Evolutionary conservation across 352 stramenopile species (phyloP).

Genomic region (Pythium biforme): DNA sequence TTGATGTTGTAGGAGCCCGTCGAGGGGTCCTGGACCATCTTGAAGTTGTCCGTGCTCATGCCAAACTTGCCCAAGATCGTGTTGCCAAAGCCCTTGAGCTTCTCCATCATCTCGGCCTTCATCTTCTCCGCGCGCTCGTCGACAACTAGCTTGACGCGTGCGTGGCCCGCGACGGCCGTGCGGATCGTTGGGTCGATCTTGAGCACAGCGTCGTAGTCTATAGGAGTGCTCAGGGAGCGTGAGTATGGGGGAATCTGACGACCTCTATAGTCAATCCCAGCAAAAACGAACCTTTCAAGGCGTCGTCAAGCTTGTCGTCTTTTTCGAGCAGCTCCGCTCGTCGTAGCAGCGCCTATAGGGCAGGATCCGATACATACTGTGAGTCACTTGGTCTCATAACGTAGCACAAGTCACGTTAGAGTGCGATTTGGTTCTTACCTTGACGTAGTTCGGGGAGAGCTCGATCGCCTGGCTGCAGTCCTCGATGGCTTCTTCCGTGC

Average conservation of each 20-base stretch:
- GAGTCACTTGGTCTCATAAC: too few relatives aligned
- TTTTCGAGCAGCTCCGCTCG: slow-evolving; percentile 92
- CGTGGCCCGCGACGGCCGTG: slow-evolving; percentile 51
- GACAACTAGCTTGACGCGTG: slow-evolving; percentile 86
- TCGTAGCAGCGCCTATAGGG: slow-evolving; percentile 77
- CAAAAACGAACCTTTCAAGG: slow-evolving; percentile 68
- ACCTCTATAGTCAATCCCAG: too few relatives aligned
- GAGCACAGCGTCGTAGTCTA: slow-evolving; percentile 88
- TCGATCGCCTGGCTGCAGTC: slow-evolving; percentile 94
- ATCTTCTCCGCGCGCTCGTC: slow-evolving; percentile 97
- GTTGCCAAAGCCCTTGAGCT: slow-evolving; percentile 99
- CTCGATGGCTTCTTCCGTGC: slow-evolving; percentile 89
- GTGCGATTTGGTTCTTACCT: slow-evolving; percentile 47
- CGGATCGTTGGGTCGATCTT: slow-evolving; percentile 90
- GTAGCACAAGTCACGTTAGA: too few relatives aligned
- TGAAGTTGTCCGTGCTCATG: slow-evolving; percentile 99
- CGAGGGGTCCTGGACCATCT: slow-evolving; percentile 96
- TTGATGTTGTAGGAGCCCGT: slow-evolving; percentile 98
- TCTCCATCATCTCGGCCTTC: slow-evolving; percentile 97
- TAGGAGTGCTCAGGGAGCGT: too few relatives aligned
- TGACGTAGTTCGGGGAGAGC: slow-evolving; percentile 96
- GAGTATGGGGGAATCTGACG: not conserved
- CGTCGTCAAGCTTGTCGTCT: slow-evolving; percentile 93
- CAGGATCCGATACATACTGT: not conserved
- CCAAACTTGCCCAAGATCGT: slow-evolving; percentile 98